Conservation (phyloP, 768 basidiomycete species). For the Trametes sanguinea region DNA sequence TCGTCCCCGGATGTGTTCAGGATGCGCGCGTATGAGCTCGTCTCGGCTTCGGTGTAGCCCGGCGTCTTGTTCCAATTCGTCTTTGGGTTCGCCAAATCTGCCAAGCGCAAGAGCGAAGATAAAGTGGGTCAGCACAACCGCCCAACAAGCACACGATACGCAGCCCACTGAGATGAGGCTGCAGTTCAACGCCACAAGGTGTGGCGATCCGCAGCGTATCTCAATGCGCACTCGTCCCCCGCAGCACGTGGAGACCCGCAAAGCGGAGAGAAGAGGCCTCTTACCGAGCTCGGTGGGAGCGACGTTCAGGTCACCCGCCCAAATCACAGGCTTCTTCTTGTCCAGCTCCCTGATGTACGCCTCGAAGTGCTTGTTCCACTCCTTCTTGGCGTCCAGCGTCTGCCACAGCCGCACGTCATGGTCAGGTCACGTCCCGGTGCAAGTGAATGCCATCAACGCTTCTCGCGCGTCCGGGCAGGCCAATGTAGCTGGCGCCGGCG, state of each 20-base stretch:
- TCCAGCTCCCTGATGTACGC: constrained; percentile 71
- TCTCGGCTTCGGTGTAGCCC: constrained; percentile 84
- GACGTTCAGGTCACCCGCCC: constrained; percentile 87
- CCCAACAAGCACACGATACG: neutral
- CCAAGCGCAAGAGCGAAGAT: neutral
- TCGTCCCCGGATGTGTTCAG: constrained; percentile 49
- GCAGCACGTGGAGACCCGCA: neutral
- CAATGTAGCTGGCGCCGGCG: no score
- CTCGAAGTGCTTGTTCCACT: constrained; percentile 80
- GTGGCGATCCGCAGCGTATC: neutral
- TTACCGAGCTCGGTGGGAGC: constrained; percentile 75
- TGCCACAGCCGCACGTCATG: constrained; percentile 31
- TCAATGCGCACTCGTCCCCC: neutral
- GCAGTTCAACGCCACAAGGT: neutral
- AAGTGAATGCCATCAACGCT: neutral
- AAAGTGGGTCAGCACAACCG: neutral
- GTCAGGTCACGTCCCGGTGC: neutral
- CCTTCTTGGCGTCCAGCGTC: constrained; percentile 75
- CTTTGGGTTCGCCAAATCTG: constrained; percentile 71
- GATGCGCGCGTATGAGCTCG: constrained; percentile 69
- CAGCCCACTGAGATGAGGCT: neutral
- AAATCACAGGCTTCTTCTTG: constrained; percentile 80
- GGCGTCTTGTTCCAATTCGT: constrained; percentile 87
- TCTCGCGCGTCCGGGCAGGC: neutral
- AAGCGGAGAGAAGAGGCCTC: neutral